Percentiles rank a stretch among this genome's conserved stretches.
Conservation (phyloP, 2,329 filamentous ascomycete species). For the Microdochium trichocladiopsis region DNA sequence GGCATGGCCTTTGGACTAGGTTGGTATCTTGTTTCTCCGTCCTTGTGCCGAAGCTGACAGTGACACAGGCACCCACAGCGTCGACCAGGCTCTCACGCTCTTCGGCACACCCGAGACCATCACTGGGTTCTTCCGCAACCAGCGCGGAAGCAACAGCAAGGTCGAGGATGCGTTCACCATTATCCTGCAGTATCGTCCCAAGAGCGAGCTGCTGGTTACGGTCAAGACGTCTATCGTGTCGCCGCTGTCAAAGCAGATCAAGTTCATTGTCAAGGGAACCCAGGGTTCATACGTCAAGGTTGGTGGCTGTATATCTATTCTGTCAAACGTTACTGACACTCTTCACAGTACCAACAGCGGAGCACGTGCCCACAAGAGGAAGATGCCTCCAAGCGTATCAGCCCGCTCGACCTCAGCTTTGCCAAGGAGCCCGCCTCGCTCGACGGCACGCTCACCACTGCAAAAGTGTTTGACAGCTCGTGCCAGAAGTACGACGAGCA, state of each 20-base stretch:
- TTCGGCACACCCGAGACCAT: conserved; percentile 51
- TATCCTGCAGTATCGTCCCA: conserved; percentile 47
- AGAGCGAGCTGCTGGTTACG: conserved; percentile 42
- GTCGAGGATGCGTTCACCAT: conserved; percentile 46
- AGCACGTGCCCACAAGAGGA: conserved; percentile 28
- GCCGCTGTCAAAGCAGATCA: conserved; percentile 50
- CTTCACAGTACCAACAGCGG: conserved; percentile 7
- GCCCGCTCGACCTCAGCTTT: conserved; percentile 19
- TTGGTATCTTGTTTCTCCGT: conserved; percentile 4
- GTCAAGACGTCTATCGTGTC: conserved; percentile 54
- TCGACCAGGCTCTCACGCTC: conserved; percentile 52
- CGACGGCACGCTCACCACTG: conserved; percentile 29
- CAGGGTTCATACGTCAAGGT: conserved; percentile 42
- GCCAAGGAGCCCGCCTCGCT: conserved; percentile 26
- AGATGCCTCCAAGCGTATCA: conserved; percentile 15
- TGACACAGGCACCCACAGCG: conserved; percentile 53
- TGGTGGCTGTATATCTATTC: not conserved
- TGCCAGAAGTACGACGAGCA: conserved; percentile 21
- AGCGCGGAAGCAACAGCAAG: conserved; percentile 33
- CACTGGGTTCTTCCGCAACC: conserved; percentile 48
- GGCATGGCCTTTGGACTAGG: conserved; percentile 36
- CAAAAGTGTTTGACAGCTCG: conserved; percentile 22
- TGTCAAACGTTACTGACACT: conserved; percentile 4
- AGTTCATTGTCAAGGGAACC: conserved; percentile 56
- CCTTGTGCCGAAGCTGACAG: conserved; percentile 28